Base-by-base conservation (phyloP, 2,329 filamentous ascomycete genomes). In the Cladosporium halotolerans region DNA sequence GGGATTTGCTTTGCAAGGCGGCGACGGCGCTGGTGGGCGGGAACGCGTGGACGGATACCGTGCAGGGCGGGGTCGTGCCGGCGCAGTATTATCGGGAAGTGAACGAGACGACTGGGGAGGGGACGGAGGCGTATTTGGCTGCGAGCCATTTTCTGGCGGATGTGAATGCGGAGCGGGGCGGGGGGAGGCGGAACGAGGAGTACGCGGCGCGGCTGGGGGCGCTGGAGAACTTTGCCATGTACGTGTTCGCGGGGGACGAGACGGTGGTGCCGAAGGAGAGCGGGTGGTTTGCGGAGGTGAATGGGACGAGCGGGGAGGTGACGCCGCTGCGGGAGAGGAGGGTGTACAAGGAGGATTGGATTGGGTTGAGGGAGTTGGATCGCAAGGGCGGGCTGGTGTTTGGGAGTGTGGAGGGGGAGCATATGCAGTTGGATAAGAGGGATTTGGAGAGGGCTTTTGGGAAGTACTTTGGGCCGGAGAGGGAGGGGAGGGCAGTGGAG, bases 11-110 rank as follows among this genome's bases (percentile, higher is more conserved):
- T 3, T 99, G 93, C 74, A 83, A 84, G 57, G 83, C 82, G 23
- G 89, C 89, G 43, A 86, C 92, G 72, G 84, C 83, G 0, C 74
- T 96, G 41, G 75, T 99, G 50, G 82, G 83, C 55, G 81, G 81
- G 41, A 92, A 92, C 63, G 89, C 87, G 2, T 99, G 90, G 89
- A 82, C 81, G 38, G 66, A 71, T 23, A 86, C 86, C 62, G 88
- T 93, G 5, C 93, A 97, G 76, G 77, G 75, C 48, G 81, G 81
- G 14, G 77, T 97, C 8, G 88, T 99, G 3, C 93, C 93, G 0
- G 92, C 93, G 32, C 93, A 99, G 75, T 99, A 99, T 75, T 97
- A 86, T 76, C 86, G 92, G 49, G 82, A 91, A 59, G 80, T 70
- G 2, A 70, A 78, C 81, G 53, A 56, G 69, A 75, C 54, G 74